Evolutionary conservation across 352 stramenopile species (phyloP).

Genomic region (Phytophthora pistaciae): DNA sequence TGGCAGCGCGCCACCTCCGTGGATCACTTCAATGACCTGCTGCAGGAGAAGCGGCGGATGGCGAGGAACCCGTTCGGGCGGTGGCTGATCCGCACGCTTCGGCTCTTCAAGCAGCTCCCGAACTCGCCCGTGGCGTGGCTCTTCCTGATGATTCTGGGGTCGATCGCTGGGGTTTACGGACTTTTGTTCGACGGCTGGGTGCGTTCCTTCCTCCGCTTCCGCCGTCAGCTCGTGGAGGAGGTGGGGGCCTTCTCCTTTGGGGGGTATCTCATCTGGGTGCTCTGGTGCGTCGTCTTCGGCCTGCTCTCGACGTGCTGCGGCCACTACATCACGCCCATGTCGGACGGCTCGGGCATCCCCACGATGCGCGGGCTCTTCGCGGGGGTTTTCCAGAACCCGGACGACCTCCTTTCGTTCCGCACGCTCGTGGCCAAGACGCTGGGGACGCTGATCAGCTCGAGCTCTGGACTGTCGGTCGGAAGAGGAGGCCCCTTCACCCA

Average conservation of each 20-base stretch:
- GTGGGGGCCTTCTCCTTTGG: constrained; percentile 60
- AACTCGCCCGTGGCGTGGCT: constrained; percentile 87
- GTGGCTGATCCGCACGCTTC: constrained; percentile 66
- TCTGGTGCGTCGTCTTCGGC: constrained; percentile 66
- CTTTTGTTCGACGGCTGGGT: constrained; percentile 79
- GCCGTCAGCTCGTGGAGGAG: constrained; percentile 58
- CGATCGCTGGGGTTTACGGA: constrained; percentile 67
- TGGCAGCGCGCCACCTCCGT: constrained; percentile 76
- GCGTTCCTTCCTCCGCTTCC: constrained; percentile 63
- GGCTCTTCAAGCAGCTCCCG: constrained; percentile 78
- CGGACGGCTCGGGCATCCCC: constrained; percentile 82
- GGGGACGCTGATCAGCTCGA: constrained; percentile 72
- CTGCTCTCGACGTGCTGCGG: constrained; percentile 72
- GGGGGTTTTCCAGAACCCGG: constrained; percentile 80
- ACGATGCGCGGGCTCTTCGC: constrained; percentile 86
- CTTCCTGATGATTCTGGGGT: constrained; percentile 73
- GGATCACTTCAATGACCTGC: constrained; percentile 73
- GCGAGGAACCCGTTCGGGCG: constrained; percentile 64
- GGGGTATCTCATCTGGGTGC: constrained; percentile 73
- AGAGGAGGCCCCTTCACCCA: constrained; percentile 81
- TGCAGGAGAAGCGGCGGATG: constrained; percentile 65
- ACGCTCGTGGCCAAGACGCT: constrained; percentile 80
- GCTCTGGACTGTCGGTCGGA: constrained; percentile 76
- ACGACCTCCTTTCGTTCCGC: constrained; percentile 67
- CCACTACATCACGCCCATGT: constrained; percentile 61